Conservation (phyloP, 148 eudicot species). For the Rhododendron kiyosumense region DNA sequence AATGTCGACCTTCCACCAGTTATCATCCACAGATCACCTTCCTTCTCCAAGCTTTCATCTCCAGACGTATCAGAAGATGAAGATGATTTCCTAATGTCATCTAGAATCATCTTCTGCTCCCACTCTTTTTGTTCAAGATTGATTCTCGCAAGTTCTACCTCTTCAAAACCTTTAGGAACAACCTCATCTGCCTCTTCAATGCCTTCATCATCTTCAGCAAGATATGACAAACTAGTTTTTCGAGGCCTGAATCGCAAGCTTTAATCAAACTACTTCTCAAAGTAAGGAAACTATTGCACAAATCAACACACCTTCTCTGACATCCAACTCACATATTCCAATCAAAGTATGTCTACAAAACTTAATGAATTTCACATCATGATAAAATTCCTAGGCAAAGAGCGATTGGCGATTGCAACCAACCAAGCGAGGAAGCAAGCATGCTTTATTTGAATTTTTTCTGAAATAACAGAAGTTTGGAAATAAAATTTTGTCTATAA, state of each 20-base stretch:
- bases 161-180: constrained; percentile 97
- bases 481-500: background rate
- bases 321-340: background rate
- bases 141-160: constrained; percentile 87
- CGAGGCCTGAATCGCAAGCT: constrained; percentile 65
- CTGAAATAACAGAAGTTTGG: background rate
- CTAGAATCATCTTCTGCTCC: constrained; percentile 61
- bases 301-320: background rate
- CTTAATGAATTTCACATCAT: background rate
- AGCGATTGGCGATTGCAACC: background rate
- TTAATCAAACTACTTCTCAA: constrained; percentile 7
- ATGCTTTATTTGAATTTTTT: background rate
- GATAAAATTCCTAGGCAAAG: background rate
- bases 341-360: background rate
- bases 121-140: constrained; percentile 81
- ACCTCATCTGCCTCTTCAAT: constrained; percentile 96
- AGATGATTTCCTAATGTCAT: constrained; percentile 72
- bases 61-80: constrained; percentile 42
- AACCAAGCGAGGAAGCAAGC: background rate
- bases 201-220: constrained; percentile 87
- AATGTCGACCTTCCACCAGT: constrained; percentile 59
- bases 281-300: constrained; percentile 3
- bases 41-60: constrained; percentile 48
- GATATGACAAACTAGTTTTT: constrained; percentile 63
- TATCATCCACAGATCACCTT: constrained; percentile 75